A percentile compares a stretch with the other conserved stretches of the same genome.
phyloP scores from a whole-genome alignment of 1,284 basidiomycete genomes.

The Cystobasidium sp. region DNA sequence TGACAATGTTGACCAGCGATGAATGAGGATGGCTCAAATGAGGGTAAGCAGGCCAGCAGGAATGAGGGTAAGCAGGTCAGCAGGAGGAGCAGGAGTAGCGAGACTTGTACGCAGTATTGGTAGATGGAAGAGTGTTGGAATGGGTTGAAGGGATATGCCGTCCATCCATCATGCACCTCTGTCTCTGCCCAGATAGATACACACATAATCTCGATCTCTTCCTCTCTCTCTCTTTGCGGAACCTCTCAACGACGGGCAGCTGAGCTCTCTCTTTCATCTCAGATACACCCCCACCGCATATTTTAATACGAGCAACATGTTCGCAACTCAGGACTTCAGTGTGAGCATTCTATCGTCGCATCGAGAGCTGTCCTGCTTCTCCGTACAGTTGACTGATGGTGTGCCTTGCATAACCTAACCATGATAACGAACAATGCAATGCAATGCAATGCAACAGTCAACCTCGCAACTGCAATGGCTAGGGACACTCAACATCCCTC shows the following conservation, averaged over 20 bases:
- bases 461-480: constrained; percentile 87
- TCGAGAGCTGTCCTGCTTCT: background rate
- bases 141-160: no score
- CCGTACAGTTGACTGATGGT: background rate
- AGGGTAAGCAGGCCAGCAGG: no score
- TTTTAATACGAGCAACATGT: background rate
- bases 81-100: no score
- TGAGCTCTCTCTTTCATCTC: background rate
- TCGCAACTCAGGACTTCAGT: background rate
- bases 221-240: no score
- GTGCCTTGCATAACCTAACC: background rate
- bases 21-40: background rate
- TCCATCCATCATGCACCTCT: no score
- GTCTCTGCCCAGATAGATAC: no score
- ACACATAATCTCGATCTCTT: no score
- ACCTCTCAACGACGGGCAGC: no score
- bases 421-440: constrained; percentile 1
- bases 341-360: constrained; percentile 5
- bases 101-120: no score
- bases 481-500: constrained; percentile 73
- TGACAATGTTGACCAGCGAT: background rate
- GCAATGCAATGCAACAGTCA: background rate
- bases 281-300: background rate
- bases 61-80: no score
- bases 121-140: no score